phyloP scores from a whole-genome alignment of 306 rosid genomes.

The Dalbergia cultrata region DNA sequence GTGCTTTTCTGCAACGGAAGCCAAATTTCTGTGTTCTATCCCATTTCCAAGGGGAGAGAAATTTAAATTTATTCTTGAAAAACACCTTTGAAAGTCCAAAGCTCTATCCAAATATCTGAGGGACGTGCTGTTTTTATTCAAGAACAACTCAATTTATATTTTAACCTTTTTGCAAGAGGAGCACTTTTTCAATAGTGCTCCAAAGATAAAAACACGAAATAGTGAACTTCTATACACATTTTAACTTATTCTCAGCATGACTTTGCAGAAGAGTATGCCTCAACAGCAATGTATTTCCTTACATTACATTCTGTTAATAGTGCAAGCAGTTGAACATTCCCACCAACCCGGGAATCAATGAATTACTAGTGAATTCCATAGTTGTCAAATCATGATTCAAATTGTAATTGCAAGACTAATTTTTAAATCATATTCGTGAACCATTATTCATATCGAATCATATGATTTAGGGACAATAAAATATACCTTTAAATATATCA shows the following conservation, averaged over 20 bases:
- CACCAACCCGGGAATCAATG: slow-evolving; percentile 12
- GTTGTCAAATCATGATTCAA: too few relatives aligned
- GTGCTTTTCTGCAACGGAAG: not conserved
- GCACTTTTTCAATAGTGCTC: not conserved
- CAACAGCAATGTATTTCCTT: not conserved
- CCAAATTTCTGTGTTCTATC: not conserved
- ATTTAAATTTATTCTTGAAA: not conserved
- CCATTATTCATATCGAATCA: too few relatives aligned
- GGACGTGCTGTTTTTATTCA: slow-evolving; percentile 3
- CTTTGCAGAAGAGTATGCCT: slow-evolving; percentile 1
- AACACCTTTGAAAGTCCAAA: too few relatives aligned
- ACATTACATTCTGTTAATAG: slow-evolving; percentile 12
- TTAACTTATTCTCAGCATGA: not conserved
- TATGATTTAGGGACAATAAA: too few relatives aligned
- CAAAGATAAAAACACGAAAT: slow-evolving; percentile 18
- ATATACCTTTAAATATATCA: too few relatives aligned
- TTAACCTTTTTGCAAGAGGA: not conserved
- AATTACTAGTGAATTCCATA: not conserved
- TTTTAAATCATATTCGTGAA: too few relatives aligned
- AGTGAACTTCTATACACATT: not conserved
- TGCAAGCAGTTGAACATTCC: slow-evolving; percentile 10
- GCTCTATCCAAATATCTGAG: not conserved
- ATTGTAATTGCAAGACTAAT: too few relatives aligned
- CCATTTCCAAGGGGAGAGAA: not conserved
- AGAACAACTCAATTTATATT: not conserved